Percentiles rank a stretch among this genome's conserved stretches.
Conservation (phyloP, 2,329 filamentous ascomycete genomes). For the Penicillium corylophilum region DNA sequence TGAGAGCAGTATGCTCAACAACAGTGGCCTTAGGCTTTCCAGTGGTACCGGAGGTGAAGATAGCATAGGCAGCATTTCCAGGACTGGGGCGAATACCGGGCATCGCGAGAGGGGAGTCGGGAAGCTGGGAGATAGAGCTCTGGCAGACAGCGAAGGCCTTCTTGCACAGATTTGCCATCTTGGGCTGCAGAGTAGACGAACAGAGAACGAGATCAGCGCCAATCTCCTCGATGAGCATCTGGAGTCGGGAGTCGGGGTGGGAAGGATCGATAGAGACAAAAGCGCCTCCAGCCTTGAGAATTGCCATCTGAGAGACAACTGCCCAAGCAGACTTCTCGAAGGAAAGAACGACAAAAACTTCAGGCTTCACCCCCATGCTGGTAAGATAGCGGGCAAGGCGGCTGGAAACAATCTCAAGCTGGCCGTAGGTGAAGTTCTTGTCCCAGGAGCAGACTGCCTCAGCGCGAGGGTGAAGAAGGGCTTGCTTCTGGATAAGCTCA, state of each 20-base stretch:
- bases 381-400: constrained; percentile 38
- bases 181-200: constrained; percentile 30
- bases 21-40: constrained; percentile 61
- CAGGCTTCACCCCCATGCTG: constrained; percentile 39
- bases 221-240: constrained; percentile 37
- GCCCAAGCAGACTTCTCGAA: constrained; percentile 48
- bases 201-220: constrained; percentile 35
- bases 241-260: constrained; percentile 39
- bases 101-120: constrained; percentile 19
- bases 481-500: constrained; percentile 38
- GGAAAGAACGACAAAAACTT: constrained; percentile 40
- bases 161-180: constrained; percentile 29
- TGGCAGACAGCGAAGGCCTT: constrained; percentile 30
- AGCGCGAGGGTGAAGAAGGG: constrained; percentile 20
- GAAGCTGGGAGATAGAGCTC: constrained; percentile 27
- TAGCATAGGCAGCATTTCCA: constrained; percentile 54
- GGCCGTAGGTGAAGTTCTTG: constrained; percentile 36
- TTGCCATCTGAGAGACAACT: constrained; percentile 41
- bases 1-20: constrained; percentile 60
- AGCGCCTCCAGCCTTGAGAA: constrained; percentile 44
- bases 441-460: constrained; percentile 38
- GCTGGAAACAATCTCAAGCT: constrained; percentile 40
- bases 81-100: constrained; percentile 18
- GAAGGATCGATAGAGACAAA: constrained; percentile 44
- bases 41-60: constrained; percentile 60